Conservation (phyloP, 768 basidiomycete species). For the Leccinum subgranulosum region DNA sequence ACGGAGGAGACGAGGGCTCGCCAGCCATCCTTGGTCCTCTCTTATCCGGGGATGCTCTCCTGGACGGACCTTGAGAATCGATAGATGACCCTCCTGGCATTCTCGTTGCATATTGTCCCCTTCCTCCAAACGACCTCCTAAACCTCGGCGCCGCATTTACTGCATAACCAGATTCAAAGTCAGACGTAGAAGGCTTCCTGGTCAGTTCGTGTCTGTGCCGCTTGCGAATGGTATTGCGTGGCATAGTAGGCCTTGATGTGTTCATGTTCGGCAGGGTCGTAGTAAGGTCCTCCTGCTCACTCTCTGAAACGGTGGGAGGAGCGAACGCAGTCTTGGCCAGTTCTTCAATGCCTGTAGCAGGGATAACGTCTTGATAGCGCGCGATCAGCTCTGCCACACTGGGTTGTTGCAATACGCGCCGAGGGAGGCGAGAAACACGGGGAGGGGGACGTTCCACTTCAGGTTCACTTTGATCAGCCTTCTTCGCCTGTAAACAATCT, state of each 20-base stretch:
- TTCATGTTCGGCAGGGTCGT: slow-evolving; percentile 23
- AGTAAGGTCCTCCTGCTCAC: slow-evolving; percentile 63
- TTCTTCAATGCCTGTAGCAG: slow-evolving; percentile 68
- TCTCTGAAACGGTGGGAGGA: slow-evolving; percentile 63
- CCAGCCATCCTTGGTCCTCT: slow-evolving; percentile 36
- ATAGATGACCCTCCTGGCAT: slow-evolving; percentile 41
- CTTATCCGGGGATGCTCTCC: slow-evolving; percentile 75
- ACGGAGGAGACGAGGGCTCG: slow-evolving; percentile 34
- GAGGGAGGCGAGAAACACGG: slow-evolving; percentile 59
- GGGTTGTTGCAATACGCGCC: slow-evolving; percentile 51
- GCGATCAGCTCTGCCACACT: slow-evolving; percentile 85
- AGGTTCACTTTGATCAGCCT: slow-evolving; percentile 23
- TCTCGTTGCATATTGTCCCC: slow-evolving; percentile 45
- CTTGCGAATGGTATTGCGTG: slow-evolving; percentile 41
- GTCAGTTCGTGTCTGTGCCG: slow-evolving; percentile 46
- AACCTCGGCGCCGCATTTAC: slow-evolving; percentile 86
- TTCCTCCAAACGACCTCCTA: slow-evolving; percentile 43
- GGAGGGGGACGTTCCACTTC: slow-evolving; percentile 23
- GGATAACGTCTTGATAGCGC: slow-evolving; percentile 75
- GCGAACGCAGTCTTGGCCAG: slow-evolving; percentile 68
- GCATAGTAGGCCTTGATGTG: slow-evolving; percentile 20
- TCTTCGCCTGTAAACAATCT: slow-evolving; percentile 12
- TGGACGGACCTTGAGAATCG: slow-evolving; percentile 61
- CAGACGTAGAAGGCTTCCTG: slow-evolving; percentile 66
- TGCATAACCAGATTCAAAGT: slow-evolving; percentile 90